Base-by-base conservation (phyloP, 139 green algal genomes). In the Coelastrella sp. region DNA sequence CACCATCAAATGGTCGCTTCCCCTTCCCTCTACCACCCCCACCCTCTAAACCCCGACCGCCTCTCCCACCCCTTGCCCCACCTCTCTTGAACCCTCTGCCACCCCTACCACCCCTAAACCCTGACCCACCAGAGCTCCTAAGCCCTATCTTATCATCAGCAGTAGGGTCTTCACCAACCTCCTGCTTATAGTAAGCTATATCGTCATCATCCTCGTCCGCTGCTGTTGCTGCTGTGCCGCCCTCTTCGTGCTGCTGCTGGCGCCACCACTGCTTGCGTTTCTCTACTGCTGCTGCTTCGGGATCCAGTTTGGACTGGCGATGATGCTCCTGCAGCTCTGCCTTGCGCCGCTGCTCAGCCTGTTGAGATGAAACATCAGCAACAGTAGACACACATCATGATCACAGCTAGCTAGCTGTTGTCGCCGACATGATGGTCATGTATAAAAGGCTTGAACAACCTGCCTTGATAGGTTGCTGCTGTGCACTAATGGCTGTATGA, bases 91-190 rank as follows among this genome's bases (percentile, higher is more conserved):
- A 23, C 3, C 88, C 7, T 5, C 87, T 86, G 11, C 87, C 83
- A 0, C 90, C 60, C 8, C 90, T 71, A 6, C 85, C 20, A 10
- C 90, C 73, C 14, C 90, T 23, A 13, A 22, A 16, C 54, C 85
- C 32, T 71, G 19, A 61, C 11, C 75, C 10, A 7, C 85, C 83
- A 61, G 64, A 54, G 22, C 90, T 73, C 22, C 86, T 7, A 65
- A 90, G 73, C 5, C 91, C 93, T 14, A 96, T 86, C 77, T 90
- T 92, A 75, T 96, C 94, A 16, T 88, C 89, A 5, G 88, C 78
- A 73, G 94, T 90, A 0, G 94, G 94, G 60, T 94, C 94, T 77
- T 94, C 85, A 2, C 94, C 94, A 65, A 96, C 94, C 92, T 96
- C 92, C 65, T 93, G 85, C 89, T 80, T 79, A 91, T 95, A 98